phyloP scores from a whole-genome alignment of 495 filamentous ascomycete species.

The Aspergillus avenaceus region DNA sequence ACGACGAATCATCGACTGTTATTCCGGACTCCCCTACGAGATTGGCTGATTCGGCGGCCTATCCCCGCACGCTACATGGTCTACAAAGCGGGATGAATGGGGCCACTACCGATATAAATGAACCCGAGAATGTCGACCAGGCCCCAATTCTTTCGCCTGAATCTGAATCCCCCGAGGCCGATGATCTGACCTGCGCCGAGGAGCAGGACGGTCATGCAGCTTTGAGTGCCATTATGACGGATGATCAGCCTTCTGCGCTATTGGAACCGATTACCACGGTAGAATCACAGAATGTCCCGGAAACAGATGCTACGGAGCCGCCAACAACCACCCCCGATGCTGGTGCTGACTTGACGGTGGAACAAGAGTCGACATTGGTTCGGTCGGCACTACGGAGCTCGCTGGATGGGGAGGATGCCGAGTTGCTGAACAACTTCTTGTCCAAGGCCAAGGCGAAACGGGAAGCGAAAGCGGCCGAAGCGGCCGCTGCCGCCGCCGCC shows the following conservation, averaged over 20 bases:
- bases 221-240: conserved; percentile 9
- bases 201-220: not conserved
- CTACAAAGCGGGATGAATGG: conserved; percentile 5
- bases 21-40: conserved; percentile 7
- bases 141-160: not conserved
- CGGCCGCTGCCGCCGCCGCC: conserved; percentile 15
- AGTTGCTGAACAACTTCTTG: conserved; percentile 57
- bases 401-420: conserved; percentile 53
- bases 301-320: conserved; percentile 1
- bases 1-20: conserved; percentile 13
- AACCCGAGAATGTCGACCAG: conserved; percentile 1
- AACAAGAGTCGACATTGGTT: conserved; percentile 35
- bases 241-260: conserved; percentile 8
- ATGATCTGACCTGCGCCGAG: not conserved
- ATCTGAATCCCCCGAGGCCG: not conserved
- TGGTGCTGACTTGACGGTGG: conserved; percentile 25
- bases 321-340: conserved; percentile 13
- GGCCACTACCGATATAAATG: conserved; percentile 15
- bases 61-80: conserved; percentile 22
- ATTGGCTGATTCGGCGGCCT: conserved; percentile 13
- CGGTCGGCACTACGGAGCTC: conserved; percentile 42
- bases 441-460: conserved; percentile 57
- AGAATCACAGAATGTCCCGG: conserved; percentile 1
- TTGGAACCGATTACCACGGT: conserved; percentile 1
- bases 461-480: conserved; percentile 40